Conservation (phyloP, 352 stramenopile species). For the Phytophthora pisi region DNA sequence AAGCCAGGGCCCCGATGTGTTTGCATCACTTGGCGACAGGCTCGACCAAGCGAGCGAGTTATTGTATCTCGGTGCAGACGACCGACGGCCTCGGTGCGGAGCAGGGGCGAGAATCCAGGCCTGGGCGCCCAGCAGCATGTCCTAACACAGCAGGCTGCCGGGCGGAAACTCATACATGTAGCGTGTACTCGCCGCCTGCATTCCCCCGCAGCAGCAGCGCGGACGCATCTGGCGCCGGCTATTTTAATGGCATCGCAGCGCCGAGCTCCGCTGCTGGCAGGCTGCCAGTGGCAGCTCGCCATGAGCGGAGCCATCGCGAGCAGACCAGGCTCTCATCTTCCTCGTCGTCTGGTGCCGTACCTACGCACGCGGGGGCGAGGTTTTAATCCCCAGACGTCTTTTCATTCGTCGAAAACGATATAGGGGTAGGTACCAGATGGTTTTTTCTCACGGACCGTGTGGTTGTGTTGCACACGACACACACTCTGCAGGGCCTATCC, state of each 20-base stretch:
- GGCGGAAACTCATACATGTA: not conserved
- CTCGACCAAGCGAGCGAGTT: not conserved
- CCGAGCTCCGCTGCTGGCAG: not conserved
- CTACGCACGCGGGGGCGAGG: not conserved
- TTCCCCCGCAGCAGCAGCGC: conserved; percentile 5
- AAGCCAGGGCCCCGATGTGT: not conserved
- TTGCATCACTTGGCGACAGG: not conserved
- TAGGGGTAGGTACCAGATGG: not conserved
- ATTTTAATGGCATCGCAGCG: not conserved
- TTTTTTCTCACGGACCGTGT: conserved; percentile 7
- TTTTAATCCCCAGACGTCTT: not conserved
- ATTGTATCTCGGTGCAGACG: conserved; percentile 14
- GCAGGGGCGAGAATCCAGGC: conserved; percentile 33
- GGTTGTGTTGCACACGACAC: conserved; percentile 31
- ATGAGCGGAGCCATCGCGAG: conserved; percentile 18
- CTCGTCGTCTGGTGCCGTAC: conserved; percentile 27
- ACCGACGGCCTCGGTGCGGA: conserved; percentile 15
- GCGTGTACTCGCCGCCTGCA: conserved; percentile 2
- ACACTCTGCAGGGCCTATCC: conserved; percentile 18
- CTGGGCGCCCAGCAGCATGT: not conserved
- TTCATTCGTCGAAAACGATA: not conserved
- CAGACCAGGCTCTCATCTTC: conserved; percentile 11
- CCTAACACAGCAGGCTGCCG: not conserved
- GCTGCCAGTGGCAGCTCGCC: too few species aligned
- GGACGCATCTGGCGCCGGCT: not conserved